phyloP scores from a whole-genome alignment of 129 eudicot species.

The Lactuca sativa region DNA sequence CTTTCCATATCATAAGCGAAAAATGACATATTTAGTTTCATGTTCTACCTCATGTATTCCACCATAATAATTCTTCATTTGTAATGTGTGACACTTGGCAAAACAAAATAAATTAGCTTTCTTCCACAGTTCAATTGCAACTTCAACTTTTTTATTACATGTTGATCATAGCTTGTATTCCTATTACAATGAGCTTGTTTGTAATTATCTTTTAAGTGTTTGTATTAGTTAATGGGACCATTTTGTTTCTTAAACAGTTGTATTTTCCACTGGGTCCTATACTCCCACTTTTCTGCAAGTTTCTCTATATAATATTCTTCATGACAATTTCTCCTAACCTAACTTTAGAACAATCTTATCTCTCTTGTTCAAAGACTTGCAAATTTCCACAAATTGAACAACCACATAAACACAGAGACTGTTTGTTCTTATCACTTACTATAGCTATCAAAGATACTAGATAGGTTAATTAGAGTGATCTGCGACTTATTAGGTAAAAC shows the following conservation, averaged over 20 bases:
- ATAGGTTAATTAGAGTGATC: neutral
- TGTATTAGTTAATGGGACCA: too few relatives aligned
- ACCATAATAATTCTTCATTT: too few relatives aligned
- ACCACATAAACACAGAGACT: neutral
- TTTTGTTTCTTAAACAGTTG: neutral
- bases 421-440: neutral
- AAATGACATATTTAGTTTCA: conserved; percentile 1
- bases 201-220: too few relatives aligned
- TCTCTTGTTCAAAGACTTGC: conserved; percentile 6
- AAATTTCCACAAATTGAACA: conserved; percentile 8
- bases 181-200: too few relatives aligned
- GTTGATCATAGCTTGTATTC: too few relatives aligned
- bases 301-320: conserved; percentile 2
- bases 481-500: neutral
- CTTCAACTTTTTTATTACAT: too few relatives aligned
- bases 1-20: conserved; percentile 16
- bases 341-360: neutral
- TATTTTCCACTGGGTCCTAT: neutral
- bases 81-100: too few relatives aligned
- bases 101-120: too few relatives aligned
- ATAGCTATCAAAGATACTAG: neutral
- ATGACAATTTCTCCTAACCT: neutral
- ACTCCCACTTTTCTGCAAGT: neutral
- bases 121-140: too few relatives aligned
- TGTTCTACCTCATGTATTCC: neutral